A percentile compares a stretch with the other conserved stretches of the same genome.
These are phyloP conservation scores for Tuber magnatum DNA, from an alignment of 495 filamentous ascomycete genomes.

Conservation along the genomic window DNA sequence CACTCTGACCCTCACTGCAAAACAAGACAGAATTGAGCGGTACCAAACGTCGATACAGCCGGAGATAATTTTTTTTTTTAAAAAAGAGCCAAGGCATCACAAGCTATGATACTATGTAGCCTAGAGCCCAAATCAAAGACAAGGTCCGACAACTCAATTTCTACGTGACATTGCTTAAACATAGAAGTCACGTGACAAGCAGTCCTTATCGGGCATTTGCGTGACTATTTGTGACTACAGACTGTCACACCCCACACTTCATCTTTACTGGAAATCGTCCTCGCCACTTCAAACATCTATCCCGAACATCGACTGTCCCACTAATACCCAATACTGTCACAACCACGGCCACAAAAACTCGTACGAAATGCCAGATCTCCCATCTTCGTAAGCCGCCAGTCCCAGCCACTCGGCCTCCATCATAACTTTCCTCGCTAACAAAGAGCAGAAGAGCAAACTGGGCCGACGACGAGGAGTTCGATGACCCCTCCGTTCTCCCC, in stretches of 20 bases:
- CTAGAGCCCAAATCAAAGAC: neutral
- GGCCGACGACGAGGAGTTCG: conserved; percentile 91
- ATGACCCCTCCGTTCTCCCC: conserved; percentile 75
- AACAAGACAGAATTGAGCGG: neutral
- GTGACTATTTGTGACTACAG: neutral
- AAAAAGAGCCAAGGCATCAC: too few species aligned
- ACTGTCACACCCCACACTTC: neutral
- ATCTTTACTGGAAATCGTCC: neutral
- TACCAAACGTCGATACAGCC: neutral
- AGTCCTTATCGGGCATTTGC: neutral
- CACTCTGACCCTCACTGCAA: neutral
- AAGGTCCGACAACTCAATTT: neutral
- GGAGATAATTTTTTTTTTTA: neutral
- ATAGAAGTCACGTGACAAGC: neutral
- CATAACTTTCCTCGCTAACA: neutral
- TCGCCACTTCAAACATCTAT: neutral
- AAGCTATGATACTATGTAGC: neutral
- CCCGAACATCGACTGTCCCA: neutral
- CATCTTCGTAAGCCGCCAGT: neutral
- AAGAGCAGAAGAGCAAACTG: conserved; percentile 55
- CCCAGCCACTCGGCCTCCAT: neutral
- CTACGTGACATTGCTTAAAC: neutral
- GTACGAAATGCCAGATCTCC: neutral
- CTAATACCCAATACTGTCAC: neutral
- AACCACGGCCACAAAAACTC: neutral